Evolutionary conservation across 441 rosid genomes (phyloP).

Genomic region (Euphorbia corollata): DNA sequence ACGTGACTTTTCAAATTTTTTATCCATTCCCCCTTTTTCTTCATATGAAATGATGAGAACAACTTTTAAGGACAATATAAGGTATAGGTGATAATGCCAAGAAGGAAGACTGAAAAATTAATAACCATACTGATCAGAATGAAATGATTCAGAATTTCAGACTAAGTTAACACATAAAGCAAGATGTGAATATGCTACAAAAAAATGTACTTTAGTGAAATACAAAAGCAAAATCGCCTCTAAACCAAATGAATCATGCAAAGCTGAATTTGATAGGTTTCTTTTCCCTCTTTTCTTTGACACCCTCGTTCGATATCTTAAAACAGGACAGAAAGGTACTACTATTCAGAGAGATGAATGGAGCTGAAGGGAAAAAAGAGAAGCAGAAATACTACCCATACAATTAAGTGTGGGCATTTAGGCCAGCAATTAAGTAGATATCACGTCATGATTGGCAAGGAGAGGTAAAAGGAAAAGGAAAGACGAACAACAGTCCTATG

Average conservation of each 20-base stretch:
- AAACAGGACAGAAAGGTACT: not conserved
- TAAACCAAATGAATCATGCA: too few species aligned
- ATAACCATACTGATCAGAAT: too few species aligned
- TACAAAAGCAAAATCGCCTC: too few species aligned
- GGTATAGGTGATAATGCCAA: too few species aligned
- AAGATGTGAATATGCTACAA: too few species aligned
- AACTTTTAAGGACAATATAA: not conserved
- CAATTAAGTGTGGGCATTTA: not conserved
- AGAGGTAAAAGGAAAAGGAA: not conserved
- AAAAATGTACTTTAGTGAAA: too few species aligned
- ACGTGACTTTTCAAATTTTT: not conserved
- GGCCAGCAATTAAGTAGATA: not conserved
- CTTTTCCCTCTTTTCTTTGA: not conserved
- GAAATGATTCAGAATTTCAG: not conserved
- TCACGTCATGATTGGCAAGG: not conserved
- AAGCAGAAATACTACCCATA: not conserved
- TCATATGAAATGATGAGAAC: not conserved
- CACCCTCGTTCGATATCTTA: not conserved
- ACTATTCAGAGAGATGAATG: not conserved
- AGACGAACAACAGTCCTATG: not conserved
- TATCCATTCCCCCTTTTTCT: not conserved
- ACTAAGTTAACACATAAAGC: not conserved
- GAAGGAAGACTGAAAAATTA: too few species aligned
- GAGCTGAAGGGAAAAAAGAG: not conserved
- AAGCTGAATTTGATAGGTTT: too few species aligned